These are phyloP conservation scores for Lipomyces oligophaga DNA, from an alignment of 805 yeast genomes.

Conservation along the genomic window DNA sequence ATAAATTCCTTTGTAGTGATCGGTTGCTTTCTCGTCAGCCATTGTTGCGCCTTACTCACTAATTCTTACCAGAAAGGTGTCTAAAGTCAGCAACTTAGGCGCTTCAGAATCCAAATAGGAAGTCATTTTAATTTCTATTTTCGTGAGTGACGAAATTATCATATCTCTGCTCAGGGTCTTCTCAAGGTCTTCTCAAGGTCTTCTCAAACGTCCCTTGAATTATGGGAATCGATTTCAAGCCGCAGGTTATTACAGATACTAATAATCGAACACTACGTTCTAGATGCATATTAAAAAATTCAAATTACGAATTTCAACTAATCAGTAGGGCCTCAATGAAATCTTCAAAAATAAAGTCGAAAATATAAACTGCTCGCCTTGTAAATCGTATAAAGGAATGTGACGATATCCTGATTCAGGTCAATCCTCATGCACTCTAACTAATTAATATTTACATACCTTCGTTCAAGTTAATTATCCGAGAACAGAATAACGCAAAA, in stretches of 20 bases:
- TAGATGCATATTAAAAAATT: too few species aligned
- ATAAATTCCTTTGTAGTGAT: slow-evolving; percentile 25
- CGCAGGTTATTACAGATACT: too few species aligned
- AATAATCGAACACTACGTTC: too few species aligned
- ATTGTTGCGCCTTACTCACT: not conserved
- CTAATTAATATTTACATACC: slow-evolving; percentile 43
- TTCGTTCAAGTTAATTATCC: slow-evolving; percentile 57
- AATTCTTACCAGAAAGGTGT: slow-evolving; percentile 25
- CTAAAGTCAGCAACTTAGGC: slow-evolving; percentile 27
- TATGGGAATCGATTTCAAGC: too few species aligned
- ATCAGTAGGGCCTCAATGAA: too few species aligned
- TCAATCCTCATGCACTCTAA: not conserved
- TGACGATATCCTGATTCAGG: slow-evolving; percentile 56
- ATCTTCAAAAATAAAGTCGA: slow-evolving; percentile 50
- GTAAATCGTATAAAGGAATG: slow-evolving; percentile 65
- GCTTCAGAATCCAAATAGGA: slow-evolving; percentile 27
- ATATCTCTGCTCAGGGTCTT: too few species aligned
- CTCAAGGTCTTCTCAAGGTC: too few species aligned
- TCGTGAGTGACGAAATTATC: too few species aligned
- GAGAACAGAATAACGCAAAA: slow-evolving; percentile 60
- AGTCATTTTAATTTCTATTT: too few species aligned
- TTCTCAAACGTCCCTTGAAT: too few species aligned
- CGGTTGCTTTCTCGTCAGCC: slow-evolving; percentile 3
- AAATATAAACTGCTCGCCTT: slow-evolving; percentile 73
- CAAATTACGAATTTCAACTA: too few species aligned